Percentiles rank a stretch among this genome's conserved stretches.
Evolutionary conservation across 2,329 filamentous ascomycete species (phyloP).

Genomic region (Neocatenulostroma microsporum): DNA sequence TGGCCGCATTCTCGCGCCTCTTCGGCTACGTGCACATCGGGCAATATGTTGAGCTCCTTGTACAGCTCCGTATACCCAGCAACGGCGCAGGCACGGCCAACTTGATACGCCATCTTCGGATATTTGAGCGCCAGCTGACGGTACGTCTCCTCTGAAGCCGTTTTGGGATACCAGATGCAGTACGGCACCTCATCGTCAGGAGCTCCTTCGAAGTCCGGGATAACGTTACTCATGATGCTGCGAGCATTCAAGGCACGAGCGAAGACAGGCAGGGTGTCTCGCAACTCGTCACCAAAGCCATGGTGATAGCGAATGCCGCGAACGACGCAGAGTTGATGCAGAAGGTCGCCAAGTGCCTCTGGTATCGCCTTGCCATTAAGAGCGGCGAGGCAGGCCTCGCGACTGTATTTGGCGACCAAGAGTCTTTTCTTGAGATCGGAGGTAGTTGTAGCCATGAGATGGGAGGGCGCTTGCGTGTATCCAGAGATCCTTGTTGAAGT

Average conservation of each 20-base stretch:
- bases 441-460: too few species aligned
- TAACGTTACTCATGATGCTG: constrained; percentile 31
- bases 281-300: constrained; percentile 13
- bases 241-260: constrained; percentile 28
- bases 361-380: too few species aligned
- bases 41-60: constrained; percentile 31
- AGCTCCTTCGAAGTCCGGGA: constrained; percentile 32
- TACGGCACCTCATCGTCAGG: too few species aligned
- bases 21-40: constrained; percentile 36
- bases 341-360: too few species aligned
- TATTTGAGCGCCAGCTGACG: background rate
- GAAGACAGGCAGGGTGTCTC: constrained; percentile 9
- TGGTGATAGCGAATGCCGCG: constrained; percentile 14
- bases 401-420: too few species aligned
- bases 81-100: constrained; percentile 28
- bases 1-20: constrained; percentile 30
- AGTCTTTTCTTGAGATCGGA: too few species aligned
- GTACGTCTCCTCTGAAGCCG: background rate
- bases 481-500: too few species aligned
- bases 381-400: too few species aligned
- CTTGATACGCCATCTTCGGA: background rate
- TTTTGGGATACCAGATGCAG: background rate
- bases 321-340: too few species aligned
- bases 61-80: constrained; percentile 33
- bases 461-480: too few species aligned